These are phyloP conservation scores for Leucosporidium scottii DNA, from an alignment of 768 basidiomycete genomes.

Conservation along the genomic window DNA sequence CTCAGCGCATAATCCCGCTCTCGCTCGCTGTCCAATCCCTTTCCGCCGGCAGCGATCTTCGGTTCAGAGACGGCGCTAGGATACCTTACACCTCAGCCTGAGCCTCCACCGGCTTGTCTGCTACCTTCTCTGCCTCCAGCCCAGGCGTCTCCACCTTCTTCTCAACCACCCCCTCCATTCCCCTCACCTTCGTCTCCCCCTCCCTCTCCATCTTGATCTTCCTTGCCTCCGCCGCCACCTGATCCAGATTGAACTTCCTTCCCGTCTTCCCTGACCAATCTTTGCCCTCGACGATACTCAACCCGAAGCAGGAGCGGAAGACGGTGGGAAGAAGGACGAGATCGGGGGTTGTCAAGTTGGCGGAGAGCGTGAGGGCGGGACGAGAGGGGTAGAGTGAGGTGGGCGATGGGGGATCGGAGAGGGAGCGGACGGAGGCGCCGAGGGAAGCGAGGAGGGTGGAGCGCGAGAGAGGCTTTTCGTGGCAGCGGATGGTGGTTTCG, in stretches of 20 bases:
- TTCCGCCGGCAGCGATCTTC: no score
- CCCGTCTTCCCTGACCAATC: constrained; percentile 25
- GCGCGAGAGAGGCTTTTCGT: constrained; percentile 25
- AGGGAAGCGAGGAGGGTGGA: constrained; percentile 20
- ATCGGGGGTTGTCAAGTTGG: constrained; percentile 28
- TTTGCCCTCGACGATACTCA: constrained; percentile 29
- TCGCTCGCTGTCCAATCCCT: no score
- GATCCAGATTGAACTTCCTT: constrained; percentile 29
- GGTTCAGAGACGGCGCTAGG: no score
- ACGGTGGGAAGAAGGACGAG: constrained; percentile 30
- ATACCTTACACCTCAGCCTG: no score
- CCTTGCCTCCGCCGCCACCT: constrained; percentile 19
- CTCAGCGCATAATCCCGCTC: no score
- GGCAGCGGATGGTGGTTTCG: constrained; percentile 25
- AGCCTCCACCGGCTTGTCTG: no score
- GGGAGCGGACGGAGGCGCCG: constrained; percentile 6
- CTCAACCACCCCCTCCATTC: constrained; percentile 12
- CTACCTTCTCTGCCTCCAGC: no score
- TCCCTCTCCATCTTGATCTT: background rate
- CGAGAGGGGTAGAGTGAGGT: constrained; percentile 16
- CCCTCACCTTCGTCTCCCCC: constrained; percentile 7
- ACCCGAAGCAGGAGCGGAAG: constrained; percentile 21
- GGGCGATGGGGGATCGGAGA: constrained; percentile 17
- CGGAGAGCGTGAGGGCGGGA: constrained; percentile 6
- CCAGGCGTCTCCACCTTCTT: background rate